Evolutionary conservation across 2,329 filamentous ascomycete species (phyloP), one percentile per base, ranked within the genome.

Genomic region (Corynespora cassiicola): DNA sequence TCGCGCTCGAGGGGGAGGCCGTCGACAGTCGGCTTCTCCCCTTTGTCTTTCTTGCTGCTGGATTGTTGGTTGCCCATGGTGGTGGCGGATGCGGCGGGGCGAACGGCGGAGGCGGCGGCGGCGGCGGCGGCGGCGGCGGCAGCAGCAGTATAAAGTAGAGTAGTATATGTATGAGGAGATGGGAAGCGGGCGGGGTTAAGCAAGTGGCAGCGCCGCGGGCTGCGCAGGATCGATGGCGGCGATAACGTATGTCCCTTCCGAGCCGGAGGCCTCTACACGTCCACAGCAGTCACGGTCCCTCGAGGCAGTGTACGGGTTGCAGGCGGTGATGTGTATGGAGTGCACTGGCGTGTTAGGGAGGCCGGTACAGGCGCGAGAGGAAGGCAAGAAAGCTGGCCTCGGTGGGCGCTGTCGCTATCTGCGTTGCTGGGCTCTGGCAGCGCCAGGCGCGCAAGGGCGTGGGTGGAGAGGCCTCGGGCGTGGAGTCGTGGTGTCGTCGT

Each of bases 21-120:
- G 41, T 73, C 72, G 42, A 70, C 65, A 34, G 68, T 66, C 26
- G 74, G 75, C 40, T 71, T 71, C 18, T 66, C 57, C 42, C 72
- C 71, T 42, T 68, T 70, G 42, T 66, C 69, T 48, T 70, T 71
- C 47, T 71, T 70, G 52, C 73, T 72, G 70, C 81, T 87, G 56
- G 87, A 90, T 58, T 77, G 78, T 71, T 88, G 82, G 70, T 90
- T 90, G 65, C 87, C 87, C 87, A 91, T 91, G 54, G 47, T 71
- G 60, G 81, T 77, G 53, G 40, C 27, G 29, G 35, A 34, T 32
- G 22, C 18, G 19, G 28, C 12, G 8, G 14, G 6, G 18, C 5
- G 26, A 18, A 5, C 3, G 21, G 11, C 19, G 10, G 25, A 20
- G 20, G 7, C 9, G 15, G 8, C 8, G 21, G 10, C n/a, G 10